A percentile compares a stretch with the other conserved stretches of the same genome.
These are phyloP conservation scores for Aspergillus novoparasiticus DNA, from an alignment of 2,329 filamentous ascomycete species.

Conservation along the genomic window DNA sequence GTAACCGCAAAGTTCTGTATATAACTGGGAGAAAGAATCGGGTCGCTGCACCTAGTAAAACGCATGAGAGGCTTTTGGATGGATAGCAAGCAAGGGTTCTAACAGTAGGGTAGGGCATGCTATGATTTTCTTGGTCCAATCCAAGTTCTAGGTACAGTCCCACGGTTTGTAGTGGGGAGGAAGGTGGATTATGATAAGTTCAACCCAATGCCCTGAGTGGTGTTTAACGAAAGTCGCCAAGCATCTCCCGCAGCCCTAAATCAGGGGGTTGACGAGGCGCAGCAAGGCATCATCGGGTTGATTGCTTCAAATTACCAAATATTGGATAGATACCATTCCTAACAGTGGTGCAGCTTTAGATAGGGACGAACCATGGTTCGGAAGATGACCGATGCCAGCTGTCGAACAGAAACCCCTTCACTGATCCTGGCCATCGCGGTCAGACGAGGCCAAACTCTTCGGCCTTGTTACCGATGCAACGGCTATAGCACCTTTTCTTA, in stretches of 20 bases:
- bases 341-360: background rate
- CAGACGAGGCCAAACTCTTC: background rate
- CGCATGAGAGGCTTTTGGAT: background rate
- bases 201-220: background rate
- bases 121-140: background rate
- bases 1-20: background rate
- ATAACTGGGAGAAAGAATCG: background rate
- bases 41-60: background rate
- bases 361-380: background rate
- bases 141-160: background rate
- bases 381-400: background rate
- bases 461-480: background rate
- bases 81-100: background rate
- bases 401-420: background rate
- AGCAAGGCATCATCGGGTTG: background rate
- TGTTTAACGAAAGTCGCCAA: background rate
- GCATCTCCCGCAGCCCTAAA: slow-evolving; percentile 2
- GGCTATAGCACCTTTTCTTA: background rate
- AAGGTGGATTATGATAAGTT: background rate
- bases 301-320: background rate
- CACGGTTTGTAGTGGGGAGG: background rate
- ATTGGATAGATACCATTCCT: no score
- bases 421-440: background rate
- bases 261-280: slow-evolving; percentile 3
- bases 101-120: background rate